These are phyloP conservation scores for Taxawa tesnikishii DNA, from an alignment of 2,329 filamentous ascomycete species.

Conservation along the genomic window DNA sequence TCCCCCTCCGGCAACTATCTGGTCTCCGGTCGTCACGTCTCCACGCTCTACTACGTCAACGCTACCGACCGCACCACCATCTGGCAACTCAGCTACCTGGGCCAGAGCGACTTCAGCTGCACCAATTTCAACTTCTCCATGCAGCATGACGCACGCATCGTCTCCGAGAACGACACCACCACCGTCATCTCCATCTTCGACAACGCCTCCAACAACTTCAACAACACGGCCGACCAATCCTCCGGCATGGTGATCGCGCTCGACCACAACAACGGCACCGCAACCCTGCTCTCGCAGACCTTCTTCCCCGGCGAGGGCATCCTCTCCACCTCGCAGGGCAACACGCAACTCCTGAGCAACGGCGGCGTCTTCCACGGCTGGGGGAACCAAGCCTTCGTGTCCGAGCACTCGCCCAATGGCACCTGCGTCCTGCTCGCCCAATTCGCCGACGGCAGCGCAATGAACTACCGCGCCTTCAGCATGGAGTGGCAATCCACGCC, in stretches of 20 bases:
- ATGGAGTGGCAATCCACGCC: constrained; percentile 28
- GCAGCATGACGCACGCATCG: constrained; percentile 37
- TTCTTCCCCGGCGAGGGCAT: constrained; percentile 16
- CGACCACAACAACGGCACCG: constrained; percentile 10
- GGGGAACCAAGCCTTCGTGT: constrained; percentile 27
- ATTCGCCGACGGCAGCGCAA: constrained; percentile 25
- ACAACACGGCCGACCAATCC: constrained; percentile 9
- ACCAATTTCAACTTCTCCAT: constrained; percentile 26
- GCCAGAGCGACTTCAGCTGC: constrained; percentile 8
- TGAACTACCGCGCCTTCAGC: constrained; percentile 40
- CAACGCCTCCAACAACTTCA: constrained; percentile 28
- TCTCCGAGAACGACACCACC: constrained; percentile 25
- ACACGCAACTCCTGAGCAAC: constrained; percentile 37
- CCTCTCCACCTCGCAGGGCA: constrained; percentile 34
- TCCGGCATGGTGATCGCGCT: constrained; percentile 13
- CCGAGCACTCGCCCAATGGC: constrained; percentile 29
- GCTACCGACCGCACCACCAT: constrained; percentile 31
- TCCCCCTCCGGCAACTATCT: constrained; percentile 34
- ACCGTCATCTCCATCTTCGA: constrained; percentile 40
- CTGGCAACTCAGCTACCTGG: constrained; percentile 31
- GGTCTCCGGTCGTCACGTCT: constrained; percentile 38
- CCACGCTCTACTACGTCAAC: constrained; percentile 34
- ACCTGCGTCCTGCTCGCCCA: constrained; percentile 37
- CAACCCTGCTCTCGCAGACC: constrained; percentile 10
- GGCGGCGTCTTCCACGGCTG: constrained; percentile 43